Evolutionary conservation across 495 filamentous ascomycete species (phyloP).

Genomic region (Rostrohypoxylon terebratum): DNA sequence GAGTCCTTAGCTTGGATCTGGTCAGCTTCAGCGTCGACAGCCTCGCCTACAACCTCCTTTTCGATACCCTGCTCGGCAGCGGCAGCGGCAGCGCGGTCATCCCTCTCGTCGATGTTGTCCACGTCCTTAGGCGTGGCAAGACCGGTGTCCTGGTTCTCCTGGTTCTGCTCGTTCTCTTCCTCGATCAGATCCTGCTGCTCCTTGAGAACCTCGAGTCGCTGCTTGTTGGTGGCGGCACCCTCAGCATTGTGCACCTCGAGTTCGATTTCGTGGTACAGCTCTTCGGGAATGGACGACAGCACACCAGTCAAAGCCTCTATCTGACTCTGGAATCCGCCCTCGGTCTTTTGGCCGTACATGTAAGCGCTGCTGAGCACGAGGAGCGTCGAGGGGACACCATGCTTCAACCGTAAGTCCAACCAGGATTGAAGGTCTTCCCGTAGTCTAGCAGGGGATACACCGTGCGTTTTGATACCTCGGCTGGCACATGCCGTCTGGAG

Average conservation of each 20-base stretch:
- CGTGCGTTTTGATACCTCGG: conserved; percentile 91
- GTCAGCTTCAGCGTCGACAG: conserved; percentile 59
- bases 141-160: conserved; percentile 73
- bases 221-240: conserved; percentile 98
- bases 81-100: conserved; percentile 58
- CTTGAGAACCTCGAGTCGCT: conserved; percentile 98
- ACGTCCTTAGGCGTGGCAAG: conserved; percentile 84
- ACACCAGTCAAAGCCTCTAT: conserved; percentile 94
- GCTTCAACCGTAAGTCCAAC: conserved; percentile 92
- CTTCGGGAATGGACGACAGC: conserved; percentile 93
- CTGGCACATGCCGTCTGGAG: conserved; percentile 90
- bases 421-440: conserved; percentile 94
- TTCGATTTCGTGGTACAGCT: conserved; percentile 99
- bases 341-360: conserved; percentile 84
- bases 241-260: conserved; percentile 97
- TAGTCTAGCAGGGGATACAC: conserved; percentile 85
- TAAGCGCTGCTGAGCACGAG: conserved; percentile 97
- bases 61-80: conserved; percentile 54
- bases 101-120: conserved; percentile 80
- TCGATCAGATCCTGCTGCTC: conserved; percentile 99
- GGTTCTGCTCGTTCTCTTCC: conserved; percentile 93
- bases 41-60: conserved; percentile 57
- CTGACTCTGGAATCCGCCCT: conserved; percentile 85
- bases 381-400: conserved; percentile 92
- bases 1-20: conserved; percentile 45